Percentiles rank a stretch among this genome's conserved stretches.
Evolutionary conservation across 2,329 filamentous ascomycete genomes (phyloP).

Genomic region (Calonectria fujianensis): DNA sequence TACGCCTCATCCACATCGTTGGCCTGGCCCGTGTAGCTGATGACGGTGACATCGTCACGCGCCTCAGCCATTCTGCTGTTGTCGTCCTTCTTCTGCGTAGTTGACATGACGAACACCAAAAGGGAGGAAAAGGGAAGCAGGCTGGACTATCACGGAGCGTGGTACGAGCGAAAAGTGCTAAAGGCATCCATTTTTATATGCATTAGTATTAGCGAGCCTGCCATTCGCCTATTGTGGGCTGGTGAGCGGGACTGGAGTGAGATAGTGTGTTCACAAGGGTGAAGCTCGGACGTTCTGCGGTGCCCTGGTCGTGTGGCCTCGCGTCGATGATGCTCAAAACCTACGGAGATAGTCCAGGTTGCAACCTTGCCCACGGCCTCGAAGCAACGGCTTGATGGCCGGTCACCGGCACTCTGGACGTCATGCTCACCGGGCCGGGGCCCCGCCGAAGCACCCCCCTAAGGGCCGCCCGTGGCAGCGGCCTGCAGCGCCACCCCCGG

Average conservation of each 20-base stretch:
- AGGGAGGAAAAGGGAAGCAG: neutral
- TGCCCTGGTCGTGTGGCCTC: conserved; percentile 20
- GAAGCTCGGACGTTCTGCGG: conserved; percentile 13
- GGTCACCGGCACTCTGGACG: conserved; percentile 9
- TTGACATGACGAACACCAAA: conserved; percentile 1
- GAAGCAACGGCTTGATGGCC: neutral
- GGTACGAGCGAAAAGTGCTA: conserved; percentile 12
- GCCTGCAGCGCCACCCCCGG: neutral
- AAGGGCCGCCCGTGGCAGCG: neutral
- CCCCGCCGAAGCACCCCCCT: neutral
- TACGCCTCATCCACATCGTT: conserved; percentile 32
- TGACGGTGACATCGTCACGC: conserved; percentile 18
- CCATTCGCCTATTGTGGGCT: conserved; percentile 20
- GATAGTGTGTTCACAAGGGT: conserved; percentile 11
- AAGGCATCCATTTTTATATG: conserved; percentile 32
- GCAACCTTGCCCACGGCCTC: conserved; percentile 7
- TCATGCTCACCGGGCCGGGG: conserved; percentile 10
- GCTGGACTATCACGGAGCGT: neutral
- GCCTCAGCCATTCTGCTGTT: conserved; percentile 23
- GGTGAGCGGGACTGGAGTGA: conserved; percentile 14
- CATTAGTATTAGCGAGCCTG: conserved; percentile 28
- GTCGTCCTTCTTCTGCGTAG: conserved; percentile 27
- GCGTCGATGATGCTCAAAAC: conserved; percentile 4
- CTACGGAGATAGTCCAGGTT: conserved; percentile 2
- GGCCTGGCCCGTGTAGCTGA: conserved; percentile 24